Evolutionary conservation across 768 basidiomycete genomes (phyloP), one percentile per base, ranked within the genome.

Genomic region (Phylloporus arenicola): DNA sequence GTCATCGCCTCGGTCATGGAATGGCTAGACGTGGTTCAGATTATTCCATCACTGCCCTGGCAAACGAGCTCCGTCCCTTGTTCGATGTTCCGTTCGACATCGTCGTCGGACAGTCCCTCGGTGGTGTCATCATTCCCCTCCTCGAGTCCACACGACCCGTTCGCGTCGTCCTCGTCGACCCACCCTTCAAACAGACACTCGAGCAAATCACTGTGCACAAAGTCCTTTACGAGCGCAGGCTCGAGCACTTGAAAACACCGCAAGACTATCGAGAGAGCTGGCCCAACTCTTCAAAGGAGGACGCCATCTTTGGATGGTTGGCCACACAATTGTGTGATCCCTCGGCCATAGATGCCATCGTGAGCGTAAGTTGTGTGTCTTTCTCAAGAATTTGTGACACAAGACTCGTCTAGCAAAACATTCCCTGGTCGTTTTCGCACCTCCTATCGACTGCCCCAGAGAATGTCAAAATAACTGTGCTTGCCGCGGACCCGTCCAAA

Each of bases 1-100:
- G 61, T 64, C 34, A 50, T 27, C 0, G 64, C 61, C 56, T 64
- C 19, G 59, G 59, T 9, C 65, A 65, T 17, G 58, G 55, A 1
- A 25, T 25, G 25, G 9, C 35, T 16, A 33, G 22, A 17, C 14
- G 48, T 54, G 10, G 42, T 39, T 8, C 52, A 47, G 35, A 37
- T 14, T 7, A 7, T 9, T 17, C 37, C 19, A 38, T 38, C 37
- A 9, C 37, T 12, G 37, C 19, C 4, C 37, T 19, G 5, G 42
- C 58, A 14, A 29, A 54, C 4, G 61, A 56, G 30, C 55, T 59
- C n/a, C 29, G 5, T 0, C 56, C 55, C 1, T 22, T 58, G 35
- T 43, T 63, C 14, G 45, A 52, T n/a, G 42, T 25, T 8, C 34
- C 22, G 1, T 62, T 50, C 11, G 6, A 53, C 8, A 16, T 62